These are phyloP conservation scores for Russula sp. DNA, from an alignment of 768 basidiomycete genomes.

Conservation along the genomic window DNA sequence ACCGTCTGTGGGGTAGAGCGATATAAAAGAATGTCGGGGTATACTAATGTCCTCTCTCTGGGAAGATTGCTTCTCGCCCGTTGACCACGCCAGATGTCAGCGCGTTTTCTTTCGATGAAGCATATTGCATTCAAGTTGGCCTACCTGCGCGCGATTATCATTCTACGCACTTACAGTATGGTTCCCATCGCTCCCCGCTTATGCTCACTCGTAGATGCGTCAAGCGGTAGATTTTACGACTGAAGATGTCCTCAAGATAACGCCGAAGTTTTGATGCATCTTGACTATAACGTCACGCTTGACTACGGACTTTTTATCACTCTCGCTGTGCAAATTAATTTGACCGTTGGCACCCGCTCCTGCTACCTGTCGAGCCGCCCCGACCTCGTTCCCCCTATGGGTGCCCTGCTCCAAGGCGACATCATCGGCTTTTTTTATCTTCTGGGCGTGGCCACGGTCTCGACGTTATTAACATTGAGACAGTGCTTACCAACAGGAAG, in stretches of 20 bases:
- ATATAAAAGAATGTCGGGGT: not conserved
- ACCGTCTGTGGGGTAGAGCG: not conserved
- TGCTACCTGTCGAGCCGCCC: slow-evolving; percentile 43
- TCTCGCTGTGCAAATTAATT: slow-evolving; percentile 45
- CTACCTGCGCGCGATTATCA: slow-evolving; percentile 10
- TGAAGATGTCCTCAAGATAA: slow-evolving; percentile 44
- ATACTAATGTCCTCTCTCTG: not conserved
- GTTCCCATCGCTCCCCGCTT: not conserved
- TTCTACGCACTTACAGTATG: slow-evolving; percentile 14
- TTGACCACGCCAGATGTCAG: slow-evolving; percentile 8
- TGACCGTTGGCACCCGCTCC: slow-evolving; percentile 50
- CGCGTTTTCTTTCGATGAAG: slow-evolving; percentile 3
- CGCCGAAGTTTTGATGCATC: slow-evolving; percentile 46
- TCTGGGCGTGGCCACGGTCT: slow-evolving; percentile 52
- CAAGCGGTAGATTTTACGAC: slow-evolving; percentile 33
- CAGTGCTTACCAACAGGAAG: slow-evolving; percentile 44
- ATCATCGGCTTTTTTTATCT: slow-evolving; percentile 31
- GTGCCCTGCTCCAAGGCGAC: slow-evolving; percentile 47
- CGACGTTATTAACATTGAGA: slow-evolving; percentile 56
- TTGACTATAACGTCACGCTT: slow-evolving; percentile 44
- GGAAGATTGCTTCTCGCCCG: slow-evolving; percentile 9
- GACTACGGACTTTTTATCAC: slow-evolving; percentile 52
- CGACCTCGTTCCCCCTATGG: slow-evolving; percentile 44
- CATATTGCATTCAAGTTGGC: slow-evolving; percentile 8
- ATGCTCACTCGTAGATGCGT: not conserved